These are phyloP conservation scores for Leptographium lundbergii DNA, from an alignment of 2,329 filamentous ascomycete genomes.

Conservation along the genomic window DNA sequence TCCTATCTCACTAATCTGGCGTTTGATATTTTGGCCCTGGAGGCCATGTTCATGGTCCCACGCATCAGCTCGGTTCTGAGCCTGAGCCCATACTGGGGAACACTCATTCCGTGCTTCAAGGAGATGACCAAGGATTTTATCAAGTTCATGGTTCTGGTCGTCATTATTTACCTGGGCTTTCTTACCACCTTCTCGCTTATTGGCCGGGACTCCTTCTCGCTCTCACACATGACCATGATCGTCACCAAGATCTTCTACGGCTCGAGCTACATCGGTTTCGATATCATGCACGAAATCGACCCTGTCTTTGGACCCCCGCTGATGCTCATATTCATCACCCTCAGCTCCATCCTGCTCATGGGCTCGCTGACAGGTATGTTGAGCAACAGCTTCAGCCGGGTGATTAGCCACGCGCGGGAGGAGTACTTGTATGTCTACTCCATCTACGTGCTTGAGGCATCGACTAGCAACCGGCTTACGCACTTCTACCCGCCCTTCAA, in stretches of 20 bases:
- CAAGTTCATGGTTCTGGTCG: constrained; percentile 64
- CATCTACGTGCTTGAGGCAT: constrained; percentile 52
- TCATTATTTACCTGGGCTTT: constrained; percentile 78
- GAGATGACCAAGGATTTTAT: constrained; percentile 91
- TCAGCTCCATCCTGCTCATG: constrained; percentile 68
- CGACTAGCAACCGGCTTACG: constrained; percentile 54
- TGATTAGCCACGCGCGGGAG: constrained; percentile 52
- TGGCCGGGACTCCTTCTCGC: constrained; percentile 54
- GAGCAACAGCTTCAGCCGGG: constrained; percentile 58
- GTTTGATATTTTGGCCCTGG: constrained; percentile 80
- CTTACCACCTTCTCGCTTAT: constrained; percentile 74
- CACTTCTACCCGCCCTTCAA: constrained; percentile 64
- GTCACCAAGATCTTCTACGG: constrained; percentile 74
- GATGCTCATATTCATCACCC: constrained; percentile 61
- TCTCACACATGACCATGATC: constrained; percentile 60
- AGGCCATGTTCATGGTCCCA: constrained; percentile 82
- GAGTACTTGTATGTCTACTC: constrained; percentile 71
- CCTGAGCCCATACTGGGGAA: constrained; percentile 82
- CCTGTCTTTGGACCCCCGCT: constrained; percentile 43
- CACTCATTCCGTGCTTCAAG: constrained; percentile 77
- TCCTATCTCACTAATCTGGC: constrained; percentile 58
- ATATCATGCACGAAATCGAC: constrained; percentile 49
- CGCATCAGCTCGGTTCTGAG: constrained; percentile 79
- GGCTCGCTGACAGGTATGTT: constrained; percentile 68
- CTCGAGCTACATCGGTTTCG: constrained; percentile 62